Conservation (phyloP, 1,284 basidiomycete genomes). For the Pseudozyma flocculosa region DNA sequence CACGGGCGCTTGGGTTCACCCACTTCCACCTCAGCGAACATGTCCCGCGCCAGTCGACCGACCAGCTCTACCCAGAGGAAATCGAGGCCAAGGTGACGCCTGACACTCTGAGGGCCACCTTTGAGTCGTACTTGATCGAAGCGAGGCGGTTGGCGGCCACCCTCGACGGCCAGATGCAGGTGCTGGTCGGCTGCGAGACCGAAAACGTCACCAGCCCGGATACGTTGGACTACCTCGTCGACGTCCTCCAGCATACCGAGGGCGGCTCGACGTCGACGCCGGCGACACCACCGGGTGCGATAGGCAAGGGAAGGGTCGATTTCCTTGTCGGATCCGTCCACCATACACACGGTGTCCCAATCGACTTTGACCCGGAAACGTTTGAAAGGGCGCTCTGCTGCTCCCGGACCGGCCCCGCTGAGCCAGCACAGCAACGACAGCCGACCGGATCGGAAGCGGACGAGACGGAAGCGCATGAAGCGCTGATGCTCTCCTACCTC, state of each 20-base stretch:
- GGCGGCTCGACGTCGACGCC: constrained; percentile 40
- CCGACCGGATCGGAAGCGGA: not conserved
- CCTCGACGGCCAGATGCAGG: constrained; percentile 62
- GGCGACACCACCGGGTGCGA: constrained; percentile 8
- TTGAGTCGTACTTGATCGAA: constrained; percentile 71
- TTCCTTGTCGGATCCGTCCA: constrained; percentile 93
- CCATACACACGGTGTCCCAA: constrained; percentile 82
- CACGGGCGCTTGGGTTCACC: constrained; percentile 75
- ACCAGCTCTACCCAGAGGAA: constrained; percentile 95
- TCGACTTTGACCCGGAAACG: constrained; percentile 82
- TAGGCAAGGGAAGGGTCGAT: constrained; percentile 64
- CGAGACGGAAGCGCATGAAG: constrained; percentile 7
- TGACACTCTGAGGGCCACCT: constrained; percentile 65
- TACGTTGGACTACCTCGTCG: constrained; percentile 62
- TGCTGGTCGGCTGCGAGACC: constrained; percentile 90
- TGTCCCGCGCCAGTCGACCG: constrained; percentile 75
- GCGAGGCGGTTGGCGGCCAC: constrained; percentile 71
- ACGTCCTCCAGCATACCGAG: constrained; percentile 58
- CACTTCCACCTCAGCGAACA: constrained; percentile 92
- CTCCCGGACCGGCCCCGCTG: constrained; percentile 48
- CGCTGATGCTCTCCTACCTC: constrained; percentile 38
- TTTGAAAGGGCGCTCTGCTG: constrained; percentile 67
- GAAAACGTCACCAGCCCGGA: constrained; percentile 77
- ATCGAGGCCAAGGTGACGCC: constrained; percentile 59
- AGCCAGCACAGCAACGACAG: not conserved